Conservation (phyloP, 176 grass and related monocot species). For the Rhynchospora pubera region DNA sequence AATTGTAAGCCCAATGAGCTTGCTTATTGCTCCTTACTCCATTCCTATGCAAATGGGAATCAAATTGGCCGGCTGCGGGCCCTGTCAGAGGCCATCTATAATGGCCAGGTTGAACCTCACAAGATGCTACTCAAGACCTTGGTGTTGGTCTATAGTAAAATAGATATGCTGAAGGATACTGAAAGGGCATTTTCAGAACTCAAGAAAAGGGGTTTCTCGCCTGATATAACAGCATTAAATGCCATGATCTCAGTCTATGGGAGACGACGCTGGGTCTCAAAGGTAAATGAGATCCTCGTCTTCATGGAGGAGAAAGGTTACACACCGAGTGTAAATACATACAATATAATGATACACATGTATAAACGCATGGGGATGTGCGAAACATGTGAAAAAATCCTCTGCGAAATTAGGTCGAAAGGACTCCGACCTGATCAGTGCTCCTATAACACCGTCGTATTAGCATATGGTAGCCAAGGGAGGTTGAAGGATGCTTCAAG, state of each 20-base stretch:
- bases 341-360: constrained; percentile 93
- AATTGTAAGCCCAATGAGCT: constrained; percentile 69
- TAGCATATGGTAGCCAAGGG: constrained; percentile 75
- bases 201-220: constrained; percentile 39
- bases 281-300: constrained; percentile 61
- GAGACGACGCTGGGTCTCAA: constrained; percentile 60
- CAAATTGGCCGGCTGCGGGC: constrained; percentile 44
- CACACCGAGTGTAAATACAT: constrained; percentile 58
- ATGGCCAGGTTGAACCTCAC: constrained; percentile 41
- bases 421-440: constrained; percentile 59
- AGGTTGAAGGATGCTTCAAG: constrained; percentile 73
- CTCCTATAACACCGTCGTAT: constrained; percentile 96
- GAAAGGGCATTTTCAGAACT: constrained; percentile 73
- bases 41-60: constrained; percentile 80
- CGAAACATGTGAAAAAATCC: constrained; percentile 73
- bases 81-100: constrained; percentile 77
- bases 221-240: constrained; percentile 80
- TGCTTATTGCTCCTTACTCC: constrained; percentile 88
- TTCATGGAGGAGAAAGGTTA: constrained; percentile 61
- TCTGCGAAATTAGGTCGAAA: constrained; percentile 64
- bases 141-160: constrained; percentile 83
- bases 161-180: constrained; percentile 49
- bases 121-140: constrained; percentile 69
- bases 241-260: constrained; percentile 90
- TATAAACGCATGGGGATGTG: constrained; percentile 67